Base-by-base conservation (phyloP, 2,329 filamentous ascomycete genomes). In the Curvularia hawaiiensis region DNA sequence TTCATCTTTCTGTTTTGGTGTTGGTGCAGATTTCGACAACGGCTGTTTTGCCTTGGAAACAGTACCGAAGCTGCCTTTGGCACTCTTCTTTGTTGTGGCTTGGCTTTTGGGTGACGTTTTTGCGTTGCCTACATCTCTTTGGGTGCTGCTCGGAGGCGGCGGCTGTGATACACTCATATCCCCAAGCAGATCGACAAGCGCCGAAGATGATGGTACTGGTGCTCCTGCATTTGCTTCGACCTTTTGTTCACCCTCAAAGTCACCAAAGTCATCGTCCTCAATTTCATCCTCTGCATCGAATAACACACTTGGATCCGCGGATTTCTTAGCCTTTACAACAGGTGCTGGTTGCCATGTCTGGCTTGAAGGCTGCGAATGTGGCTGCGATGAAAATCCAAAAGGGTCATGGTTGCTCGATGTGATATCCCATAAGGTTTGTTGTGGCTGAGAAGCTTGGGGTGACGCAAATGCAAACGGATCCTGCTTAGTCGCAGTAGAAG, bases 271-370 rank as follows among this genome's bases (percentile, higher is more conserved):
- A 18, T 75, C 74, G n/a, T 72, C 66, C 14, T 60, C 68, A 10
- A 66, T 41, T 43, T 73, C 69, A 54, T 78, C 75, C 51, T 76
- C 74, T 43, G 71, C 76, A 59, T 78, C 76, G 54, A 78, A 78
- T 2, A 78, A 59, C 3, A 78, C 75, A 55, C 70, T 77, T 3
- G 75, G 68, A 60, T 78, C 74, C 18, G 66, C 54, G 31, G 71
- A 65, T 51, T 69, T 72, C 54, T 72, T 74, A 20, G 73, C 66
- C 49, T 71, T 73, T 24, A 72, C 33, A 2, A 74, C 52, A 1
- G 68, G 67, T 12, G 70, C 68, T 43, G 58, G 65, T 31, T 68
- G 64, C 71, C 69, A 72, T 39, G 56, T 43, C 12, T 56, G 56
- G 18, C 67, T 58, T 6, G 51, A 38, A 10, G 58, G n/a, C 16